phyloP scores from a whole-genome alignment of 192 early-diverging fungal species.

The Globomyces pollinis-pini region DNA sequence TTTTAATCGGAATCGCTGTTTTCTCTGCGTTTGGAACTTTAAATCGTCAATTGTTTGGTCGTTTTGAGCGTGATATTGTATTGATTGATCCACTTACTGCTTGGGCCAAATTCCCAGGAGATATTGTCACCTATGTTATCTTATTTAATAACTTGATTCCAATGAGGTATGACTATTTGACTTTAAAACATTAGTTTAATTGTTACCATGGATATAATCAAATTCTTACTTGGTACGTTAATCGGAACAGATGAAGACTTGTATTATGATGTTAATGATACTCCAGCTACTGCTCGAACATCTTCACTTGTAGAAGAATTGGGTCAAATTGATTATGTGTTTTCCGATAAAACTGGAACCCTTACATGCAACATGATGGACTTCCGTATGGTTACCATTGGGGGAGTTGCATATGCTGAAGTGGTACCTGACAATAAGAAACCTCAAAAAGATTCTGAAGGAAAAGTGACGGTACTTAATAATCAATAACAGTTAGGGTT shows the following conservation, averaged over 20 bases:
- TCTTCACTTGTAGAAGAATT: constrained; percentile 94
- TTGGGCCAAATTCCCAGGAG: constrained; percentile 59
- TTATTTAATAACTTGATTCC: constrained; percentile 99
- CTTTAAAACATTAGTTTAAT: constrained; percentile 79
- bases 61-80: constrained; percentile 39
- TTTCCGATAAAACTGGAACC: constrained; percentile 85
- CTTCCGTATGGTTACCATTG: constrained; percentile 70
- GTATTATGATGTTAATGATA: constrained; percentile 89
- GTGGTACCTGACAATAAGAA: constrained; percentile 84
- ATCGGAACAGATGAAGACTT: constrained; percentile 94
- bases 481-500: too few relatives aligned
- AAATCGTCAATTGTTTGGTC: constrained; percentile 23
- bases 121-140: constrained; percentile 96
- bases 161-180: constrained; percentile 55
- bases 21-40: constrained; percentile 80
- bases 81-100: constrained; percentile 19
- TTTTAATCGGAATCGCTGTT: constrained; percentile 77
- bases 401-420: constrained; percentile 84
- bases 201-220: constrained; percentile 97
- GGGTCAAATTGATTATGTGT: constrained; percentile 94
- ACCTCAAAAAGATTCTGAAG: constrained; percentile 46
- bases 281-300: constrained; percentile 84
- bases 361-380: constrained; percentile 56
- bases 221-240: constrained; percentile 78
- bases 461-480: constrained; percentile 58